Evolutionary conservation across 768 basidiomycete species (phyloP).

Genomic region (Leucosporidium yakuticum): DNA sequence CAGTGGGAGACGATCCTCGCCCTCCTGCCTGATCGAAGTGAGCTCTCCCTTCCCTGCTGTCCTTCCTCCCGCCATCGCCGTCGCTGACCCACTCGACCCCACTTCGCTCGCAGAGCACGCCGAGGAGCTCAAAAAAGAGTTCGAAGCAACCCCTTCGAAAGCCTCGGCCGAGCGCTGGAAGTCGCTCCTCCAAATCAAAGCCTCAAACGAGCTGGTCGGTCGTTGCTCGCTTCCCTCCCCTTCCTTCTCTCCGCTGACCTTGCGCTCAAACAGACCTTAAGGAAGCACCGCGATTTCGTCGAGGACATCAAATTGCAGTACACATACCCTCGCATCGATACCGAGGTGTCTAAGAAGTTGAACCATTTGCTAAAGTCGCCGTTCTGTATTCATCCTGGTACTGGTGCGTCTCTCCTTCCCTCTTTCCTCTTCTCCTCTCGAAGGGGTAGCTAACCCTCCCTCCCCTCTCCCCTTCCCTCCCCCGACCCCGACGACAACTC

Average conservation of each 20-base stretch:
- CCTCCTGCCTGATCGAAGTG: slow-evolving; percentile 62
- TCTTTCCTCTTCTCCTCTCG: too few species aligned
- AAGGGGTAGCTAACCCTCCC: too few species aligned
- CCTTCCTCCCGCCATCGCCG: neutral
- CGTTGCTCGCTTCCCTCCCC: neutral
- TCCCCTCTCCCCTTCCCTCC: neutral
- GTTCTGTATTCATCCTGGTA: slow-evolving; percentile 94
- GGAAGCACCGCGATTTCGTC: slow-evolving; percentile 48
- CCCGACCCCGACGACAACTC: neutral
- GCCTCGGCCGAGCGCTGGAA: slow-evolving; percentile 69
- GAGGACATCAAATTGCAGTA: slow-evolving; percentile 89
- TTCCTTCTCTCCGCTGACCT: neutral
- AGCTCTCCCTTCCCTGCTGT: slow-evolving; percentile 11
- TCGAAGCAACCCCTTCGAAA: slow-evolving; percentile 53
- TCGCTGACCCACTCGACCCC: too few species aligned
- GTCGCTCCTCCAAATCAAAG: slow-evolving; percentile 47
- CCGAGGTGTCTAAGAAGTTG: slow-evolving; percentile 92
- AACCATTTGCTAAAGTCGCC: slow-evolving; percentile 98
- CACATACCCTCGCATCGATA: slow-evolving; percentile 92
- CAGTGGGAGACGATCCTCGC: slow-evolving; percentile 70
- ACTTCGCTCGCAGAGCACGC: too few species aligned
- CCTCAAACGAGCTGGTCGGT: slow-evolving; percentile 9
- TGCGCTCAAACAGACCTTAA: neutral
- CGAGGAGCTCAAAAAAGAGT: slow-evolving; percentile 52
- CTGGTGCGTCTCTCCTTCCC: slow-evolving; percentile 45